Percentiles rank a stretch among this genome's conserved stretches.
phyloP scores from a whole-genome alignment of 441 rosid genomes.

The Arabidopsis hybrid region DNA sequence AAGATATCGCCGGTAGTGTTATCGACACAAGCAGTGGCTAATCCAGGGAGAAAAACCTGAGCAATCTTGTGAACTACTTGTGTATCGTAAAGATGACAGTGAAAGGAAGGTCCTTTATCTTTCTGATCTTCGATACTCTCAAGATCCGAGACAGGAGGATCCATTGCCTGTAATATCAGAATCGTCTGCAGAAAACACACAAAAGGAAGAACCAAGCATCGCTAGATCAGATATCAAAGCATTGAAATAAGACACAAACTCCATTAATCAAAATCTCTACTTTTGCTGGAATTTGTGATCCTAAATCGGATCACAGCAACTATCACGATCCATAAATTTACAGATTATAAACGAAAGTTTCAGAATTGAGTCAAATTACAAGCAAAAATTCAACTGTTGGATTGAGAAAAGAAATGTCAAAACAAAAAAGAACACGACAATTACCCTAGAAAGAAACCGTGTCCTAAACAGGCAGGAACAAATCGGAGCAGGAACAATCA shows the following conservation, averaged over 20 bases:
- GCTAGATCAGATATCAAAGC: not conserved
- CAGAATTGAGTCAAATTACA: conserved; percentile 2
- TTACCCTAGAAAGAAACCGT: conserved; percentile 15
- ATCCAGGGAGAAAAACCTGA: conserved; percentile 72
- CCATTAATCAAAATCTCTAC: conserved; percentile 23
- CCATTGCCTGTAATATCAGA: conserved; percentile 43
- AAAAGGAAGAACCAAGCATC: conserved; percentile 47
- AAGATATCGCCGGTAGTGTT: conserved; percentile 85
- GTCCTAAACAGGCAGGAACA: conserved; percentile 15
- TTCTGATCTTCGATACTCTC: conserved; percentile 70
- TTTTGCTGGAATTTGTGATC: not conserved
- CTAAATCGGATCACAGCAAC: conserved; percentile 12
- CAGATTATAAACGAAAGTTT: not conserved
- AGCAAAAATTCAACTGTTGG: conserved; percentile 31
- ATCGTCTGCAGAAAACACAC: conserved; percentile 51
- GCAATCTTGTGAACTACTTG: conserved; percentile 71
- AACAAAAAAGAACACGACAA: not conserved
- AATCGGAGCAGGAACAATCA: conserved; percentile 22
- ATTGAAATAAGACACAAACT: not conserved
- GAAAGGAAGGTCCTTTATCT: conserved; percentile 58
- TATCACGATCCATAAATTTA: conserved; percentile 14
- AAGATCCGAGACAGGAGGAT: conserved; percentile 54
- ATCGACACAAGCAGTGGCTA: conserved; percentile 87
- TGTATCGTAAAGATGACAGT: conserved; percentile 71
- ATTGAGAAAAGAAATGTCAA: conserved; percentile 20